Evolutionary conservation across 2,329 filamentous ascomycete genomes (phyloP), one percentile per base, ranked within the genome.

Genomic region (Monascus ruber): DNA sequence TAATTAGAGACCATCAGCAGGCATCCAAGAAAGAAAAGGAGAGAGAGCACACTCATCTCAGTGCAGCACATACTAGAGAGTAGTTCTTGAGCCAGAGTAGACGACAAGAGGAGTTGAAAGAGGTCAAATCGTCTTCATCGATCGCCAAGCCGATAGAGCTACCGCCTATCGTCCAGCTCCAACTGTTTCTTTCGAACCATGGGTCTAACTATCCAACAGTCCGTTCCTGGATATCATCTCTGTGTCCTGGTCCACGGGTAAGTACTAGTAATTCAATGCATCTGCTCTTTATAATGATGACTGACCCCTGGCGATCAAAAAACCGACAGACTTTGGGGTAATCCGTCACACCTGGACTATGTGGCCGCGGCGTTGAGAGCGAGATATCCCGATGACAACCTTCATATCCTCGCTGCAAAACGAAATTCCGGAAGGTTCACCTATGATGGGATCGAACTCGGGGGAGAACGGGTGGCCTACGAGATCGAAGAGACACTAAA

Each of bases 381-480:
- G 17, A 62, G 66, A 43, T 65, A 74, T 46, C 53, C 64, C 4
- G 64, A 70, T 36, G 68, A 74, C 34, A 52, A 63, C 33, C 56
- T 80, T n/a, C 66, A 77, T 44, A 66, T 80, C 32, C 63, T 79
- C 8, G 64, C 71, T 5, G 66, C 70, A 5, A 72, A 73, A 52
- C 66, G 69, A 45, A 80, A 79, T 45, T 61, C 69, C 26, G 72
- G 76, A 31, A 72, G 63, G 45, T 72, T 72, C 51, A 80, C 76
- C 6, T 80, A 79, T 54, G 76, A 80, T 59, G 76, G 79, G 46
- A 76, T 83, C 47, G 80, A 84, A 48, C 63, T 79, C 5, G 80
- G 81, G 42, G 82, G 78, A 39, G 77, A 85, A 51, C 72, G 82
- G 40, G 69, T 79, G 39, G 73, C 76, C 2, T 62, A 71, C 40